A percentile compares a stretch with the other conserved stretches of the same genome.
Conservation (phyloP, 495 filamentous ascomycete species). For the Antarctomyces pellizariae region DNA sequence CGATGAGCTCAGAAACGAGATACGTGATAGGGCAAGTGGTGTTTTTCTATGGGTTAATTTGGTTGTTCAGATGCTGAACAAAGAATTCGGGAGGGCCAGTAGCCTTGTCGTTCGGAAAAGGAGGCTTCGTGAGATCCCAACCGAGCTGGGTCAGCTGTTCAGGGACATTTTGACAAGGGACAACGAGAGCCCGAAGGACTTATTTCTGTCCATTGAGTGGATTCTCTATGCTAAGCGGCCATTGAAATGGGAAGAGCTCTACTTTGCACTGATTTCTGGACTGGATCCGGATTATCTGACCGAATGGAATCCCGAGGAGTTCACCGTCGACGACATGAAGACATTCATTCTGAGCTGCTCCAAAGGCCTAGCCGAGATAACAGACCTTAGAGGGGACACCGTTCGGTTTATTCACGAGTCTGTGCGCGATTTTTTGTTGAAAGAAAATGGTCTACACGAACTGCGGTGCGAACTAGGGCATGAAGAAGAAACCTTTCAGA, state of each 20-base stretch:
- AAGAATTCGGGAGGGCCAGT: constrained; percentile 13
- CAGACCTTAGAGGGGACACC: constrained; percentile 4
- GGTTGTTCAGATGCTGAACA: constrained; percentile 18
- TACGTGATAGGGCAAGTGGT: constrained; percentile 13
- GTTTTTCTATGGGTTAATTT: constrained; percentile 19
- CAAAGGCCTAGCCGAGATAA: constrained; percentile 16
- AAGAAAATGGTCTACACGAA: too few relatives aligned
- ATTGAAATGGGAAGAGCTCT: constrained; percentile 14
- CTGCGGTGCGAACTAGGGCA: too few relatives aligned
- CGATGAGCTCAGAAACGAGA: constrained; percentile 8
- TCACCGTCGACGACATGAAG: constrained; percentile 11
- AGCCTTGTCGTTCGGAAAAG: constrained; percentile 9
- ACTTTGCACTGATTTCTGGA: constrained; percentile 14
- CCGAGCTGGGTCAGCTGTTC: constrained; percentile 17
- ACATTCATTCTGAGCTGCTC: constrained; percentile 13
- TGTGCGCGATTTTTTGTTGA: constrained; percentile 16
- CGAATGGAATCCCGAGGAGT: constrained; percentile 9
- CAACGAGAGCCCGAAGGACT: constrained; percentile 6
- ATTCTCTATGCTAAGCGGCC: constrained; percentile 15
- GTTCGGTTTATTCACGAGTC: constrained; percentile 22
- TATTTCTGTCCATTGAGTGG: constrained; percentile 16
- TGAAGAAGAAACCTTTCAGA: too few relatives aligned
- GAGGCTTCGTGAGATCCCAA: constrained; percentile 16
- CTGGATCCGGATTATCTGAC: constrained; percentile 5
- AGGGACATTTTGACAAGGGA: constrained; percentile 15